phyloP scores from a whole-genome alignment of 2,329 filamentous ascomycete genomes.

The Claviceps monticola region DNA sequence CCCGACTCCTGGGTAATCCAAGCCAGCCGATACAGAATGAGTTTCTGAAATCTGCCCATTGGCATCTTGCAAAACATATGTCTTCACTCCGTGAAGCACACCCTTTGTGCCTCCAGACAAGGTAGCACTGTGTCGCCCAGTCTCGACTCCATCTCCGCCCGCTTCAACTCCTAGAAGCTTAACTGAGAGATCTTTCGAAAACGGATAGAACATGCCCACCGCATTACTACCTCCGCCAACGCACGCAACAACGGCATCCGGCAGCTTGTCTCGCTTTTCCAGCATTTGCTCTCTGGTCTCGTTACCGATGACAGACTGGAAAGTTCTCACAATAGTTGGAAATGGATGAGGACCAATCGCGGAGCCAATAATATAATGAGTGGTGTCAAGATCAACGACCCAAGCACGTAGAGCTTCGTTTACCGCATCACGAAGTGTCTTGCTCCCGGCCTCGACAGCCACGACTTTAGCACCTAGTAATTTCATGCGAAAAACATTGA shows the following conservation, averaged over 20 bases:
- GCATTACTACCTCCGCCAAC: constrained; percentile 94
- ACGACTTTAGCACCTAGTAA: constrained; percentile 86
- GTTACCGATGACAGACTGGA: constrained; percentile 90
- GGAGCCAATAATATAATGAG: constrained; percentile 96
- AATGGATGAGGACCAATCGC: constrained; percentile 96
- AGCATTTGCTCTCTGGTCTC: constrained; percentile 91
- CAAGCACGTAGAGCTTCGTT: constrained; percentile 91
- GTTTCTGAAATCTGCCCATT: constrained; percentile 91
- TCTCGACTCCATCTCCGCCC: constrained; percentile 84
- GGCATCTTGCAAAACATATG: constrained; percentile 85
- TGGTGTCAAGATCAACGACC: constrained; percentile 85
- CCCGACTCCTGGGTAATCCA: constrained; percentile 94
- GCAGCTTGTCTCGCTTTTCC: constrained; percentile 71
- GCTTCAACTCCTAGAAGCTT: constrained; percentile 90
- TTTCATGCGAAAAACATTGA: constrained; percentile 98
- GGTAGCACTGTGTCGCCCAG: constrained; percentile 73
- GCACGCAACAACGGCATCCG: constrained; percentile 91
- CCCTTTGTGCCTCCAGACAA: constrained; percentile 77
- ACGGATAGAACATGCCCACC: constrained; percentile 96
- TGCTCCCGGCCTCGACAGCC: constrained; percentile 80
- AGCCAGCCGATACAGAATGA: constrained; percentile 88
- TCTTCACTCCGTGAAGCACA: constrained; percentile 89
- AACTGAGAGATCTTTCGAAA: constrained; percentile 70
- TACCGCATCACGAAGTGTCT: constrained; percentile 73
- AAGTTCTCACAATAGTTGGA: constrained; percentile 92